These are phyloP conservation scores for Botrytis medusae DNA, from an alignment of 2,329 filamentous ascomycete genomes.

Conservation along the genomic window DNA sequence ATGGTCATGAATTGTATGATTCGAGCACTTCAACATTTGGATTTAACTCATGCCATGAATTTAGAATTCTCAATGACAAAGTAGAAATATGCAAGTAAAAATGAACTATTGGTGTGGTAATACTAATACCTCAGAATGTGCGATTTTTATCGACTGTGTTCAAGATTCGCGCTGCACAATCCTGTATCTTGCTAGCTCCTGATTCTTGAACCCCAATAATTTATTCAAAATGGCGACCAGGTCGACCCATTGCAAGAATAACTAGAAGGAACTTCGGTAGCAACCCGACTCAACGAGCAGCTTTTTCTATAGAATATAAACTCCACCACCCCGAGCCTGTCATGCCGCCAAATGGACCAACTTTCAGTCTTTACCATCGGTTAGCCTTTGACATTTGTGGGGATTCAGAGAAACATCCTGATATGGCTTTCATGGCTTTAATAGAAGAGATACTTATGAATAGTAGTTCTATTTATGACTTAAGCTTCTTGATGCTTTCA, in stretches of 20 bases:
- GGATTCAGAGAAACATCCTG: not conserved
- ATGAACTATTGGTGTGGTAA: not conserved
- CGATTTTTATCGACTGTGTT: not conserved
- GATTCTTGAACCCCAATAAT: not conserved
- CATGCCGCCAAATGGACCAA: not conserved
- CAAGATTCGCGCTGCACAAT: not conserved
- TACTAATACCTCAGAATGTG: not conserved
- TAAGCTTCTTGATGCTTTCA: not conserved
- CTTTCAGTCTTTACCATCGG: not conserved
- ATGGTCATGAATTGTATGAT: not conserved
- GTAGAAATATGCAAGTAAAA: not conserved
- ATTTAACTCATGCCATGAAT: not conserved
- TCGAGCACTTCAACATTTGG: not conserved
- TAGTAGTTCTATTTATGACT: not conserved
- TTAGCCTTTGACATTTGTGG: not conserved
- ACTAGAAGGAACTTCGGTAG: not conserved
- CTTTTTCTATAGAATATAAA: not conserved
- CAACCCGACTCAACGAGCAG: not conserved
- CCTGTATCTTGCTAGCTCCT: not conserved
- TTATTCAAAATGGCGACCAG: not conserved
- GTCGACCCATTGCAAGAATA: not conserved
- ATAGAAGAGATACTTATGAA: not conserved
- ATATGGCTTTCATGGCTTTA: not conserved
- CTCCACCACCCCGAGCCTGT: not conserved
- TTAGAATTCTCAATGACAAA: not conserved